Base-by-base conservation (phyloP, 176 grass and related monocot species). In the Zizania latifolia region DNA sequence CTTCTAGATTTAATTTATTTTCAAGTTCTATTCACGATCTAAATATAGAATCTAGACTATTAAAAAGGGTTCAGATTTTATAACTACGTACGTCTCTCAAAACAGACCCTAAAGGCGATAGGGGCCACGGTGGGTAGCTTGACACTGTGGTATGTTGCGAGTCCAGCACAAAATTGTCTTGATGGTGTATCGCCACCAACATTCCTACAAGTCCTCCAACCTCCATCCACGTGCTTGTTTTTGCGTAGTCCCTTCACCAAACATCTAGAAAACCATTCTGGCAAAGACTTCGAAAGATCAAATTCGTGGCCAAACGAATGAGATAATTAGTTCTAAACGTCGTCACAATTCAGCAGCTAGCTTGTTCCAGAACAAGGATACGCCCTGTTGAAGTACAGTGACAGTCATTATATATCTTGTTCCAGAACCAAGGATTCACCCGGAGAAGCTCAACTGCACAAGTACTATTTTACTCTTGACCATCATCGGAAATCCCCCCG, bases 81-180 rank as follows among this genome's bases (percentile, higher is more conserved):
- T n/a, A n/a, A n/a, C n/a, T n/a, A n/a, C n/a, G n/a, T n/a, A n/a
- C n/a, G n/a, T n/a, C n/a, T n/a, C n/a, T n/a, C n/a, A n/a, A n/a
- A n/a, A n/a, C n/a, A n/a, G n/a, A n/a, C n/a, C n/a, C n/a, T n/a
- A n/a, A n/a, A n/a, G n/a, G n/a, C n/a, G n/a, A n/a, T n/a, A 21
- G 40, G 26, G 54, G 24, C 74, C 82, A 72, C 26, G 61, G 68
- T 51, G 61, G 70, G 76, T 27, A 14, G 23, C 3, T 57, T 26
- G 22, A 24, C 69, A 51, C 31, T 19, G 41, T 69, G 38, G 46
- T 24, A 16, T 17, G 10, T 57, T 61, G 19, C 22, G 28, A 68
- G 61, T 80, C 83, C 19, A 62, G 53, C 10, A 32, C 31, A 16
- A 23, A 17, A 8, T 2, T 40, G 5, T 4, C n/a, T 50, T 0